phyloP scores from a whole-genome alignment of 306 rosid genomes.

The Vachellia pachyceras region DNA sequence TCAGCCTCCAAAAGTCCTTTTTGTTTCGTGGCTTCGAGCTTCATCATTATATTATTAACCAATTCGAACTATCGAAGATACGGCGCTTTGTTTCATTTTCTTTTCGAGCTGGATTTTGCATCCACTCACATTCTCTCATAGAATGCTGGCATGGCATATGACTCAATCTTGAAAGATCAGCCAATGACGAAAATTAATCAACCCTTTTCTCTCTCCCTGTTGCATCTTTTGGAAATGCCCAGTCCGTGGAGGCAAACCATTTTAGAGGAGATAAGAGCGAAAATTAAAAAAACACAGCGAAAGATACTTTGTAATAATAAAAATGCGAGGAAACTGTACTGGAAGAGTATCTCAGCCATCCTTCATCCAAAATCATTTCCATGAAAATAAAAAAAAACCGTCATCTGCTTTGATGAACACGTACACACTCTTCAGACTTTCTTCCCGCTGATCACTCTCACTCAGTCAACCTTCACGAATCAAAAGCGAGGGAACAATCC shows the following conservation, averaged over 20 bases:
- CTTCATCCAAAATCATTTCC: too few relatives aligned
- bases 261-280: not conserved
- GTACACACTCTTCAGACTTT: not conserved
- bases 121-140: not conserved
- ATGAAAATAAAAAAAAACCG: not conserved
- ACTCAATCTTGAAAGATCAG: not conserved
- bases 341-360: not conserved
- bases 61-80: not conserved
- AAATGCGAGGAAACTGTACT: not conserved
- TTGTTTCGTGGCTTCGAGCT: too few relatives aligned
- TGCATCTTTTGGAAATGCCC: not conserved
- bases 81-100: not conserved
- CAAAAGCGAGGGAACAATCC: not conserved
- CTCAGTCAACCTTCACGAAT: too few relatives aligned
- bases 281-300: not conserved
- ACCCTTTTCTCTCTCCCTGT: too few relatives aligned
- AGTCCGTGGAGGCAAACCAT: not conserved
- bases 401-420: not conserved
- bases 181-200: not conserved
- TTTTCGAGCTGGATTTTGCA: not conserved
- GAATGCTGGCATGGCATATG: not conserved
- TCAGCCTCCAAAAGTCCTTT: too few relatives aligned
- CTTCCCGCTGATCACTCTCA: not conserved
- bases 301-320: not conserved
- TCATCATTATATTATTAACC: too few relatives aligned